Percentiles rank a stretch among this genome's conserved stretches.
Evolutionary conservation across 257 asterid genomes (phyloP).

Genomic region (Scutellaria minor): DNA sequence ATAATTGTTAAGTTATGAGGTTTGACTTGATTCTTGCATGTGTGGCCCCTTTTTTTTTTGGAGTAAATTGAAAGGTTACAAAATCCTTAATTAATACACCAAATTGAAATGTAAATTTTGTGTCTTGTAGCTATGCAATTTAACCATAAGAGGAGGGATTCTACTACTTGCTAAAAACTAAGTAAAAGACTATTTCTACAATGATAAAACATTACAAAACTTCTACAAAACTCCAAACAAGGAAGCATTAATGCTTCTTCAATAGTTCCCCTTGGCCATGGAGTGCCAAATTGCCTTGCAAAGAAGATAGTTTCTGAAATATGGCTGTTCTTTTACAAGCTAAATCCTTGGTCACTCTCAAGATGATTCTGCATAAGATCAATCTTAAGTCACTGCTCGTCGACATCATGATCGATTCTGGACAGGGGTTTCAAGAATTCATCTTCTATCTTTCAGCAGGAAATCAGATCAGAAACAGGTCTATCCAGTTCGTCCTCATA

Average conservation of each 20-base stretch:
- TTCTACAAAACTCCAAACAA: background rate
- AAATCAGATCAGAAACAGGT: conserved; percentile 46
- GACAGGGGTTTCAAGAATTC: background rate
- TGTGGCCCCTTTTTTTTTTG: too few relatives aligned
- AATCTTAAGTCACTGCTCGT: background rate
- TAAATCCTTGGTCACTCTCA: background rate
- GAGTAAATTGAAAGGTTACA: too few relatives aligned
- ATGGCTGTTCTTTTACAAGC: background rate
- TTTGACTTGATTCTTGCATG: too few relatives aligned
- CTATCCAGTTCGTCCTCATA: conserved; percentile 49
- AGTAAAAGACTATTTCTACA: background rate
- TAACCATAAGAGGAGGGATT: background rate
- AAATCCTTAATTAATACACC: too few relatives aligned
- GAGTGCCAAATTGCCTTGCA: background rate
- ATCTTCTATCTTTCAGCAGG: conserved; percentile 8
- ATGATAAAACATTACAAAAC: background rate
- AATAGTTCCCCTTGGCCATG: background rate
- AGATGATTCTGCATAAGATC: background rate
- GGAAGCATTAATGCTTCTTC: background rate
- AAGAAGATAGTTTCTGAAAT: background rate
- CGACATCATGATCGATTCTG: background rate
- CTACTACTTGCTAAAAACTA: background rate
- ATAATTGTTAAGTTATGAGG: too few relatives aligned
- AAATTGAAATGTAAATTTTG: too few relatives aligned
- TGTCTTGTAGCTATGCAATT: background rate